Base-by-base conservation (phyloP, 2,329 filamentous ascomycete species). In the Paecilomyces sp. region DNA sequence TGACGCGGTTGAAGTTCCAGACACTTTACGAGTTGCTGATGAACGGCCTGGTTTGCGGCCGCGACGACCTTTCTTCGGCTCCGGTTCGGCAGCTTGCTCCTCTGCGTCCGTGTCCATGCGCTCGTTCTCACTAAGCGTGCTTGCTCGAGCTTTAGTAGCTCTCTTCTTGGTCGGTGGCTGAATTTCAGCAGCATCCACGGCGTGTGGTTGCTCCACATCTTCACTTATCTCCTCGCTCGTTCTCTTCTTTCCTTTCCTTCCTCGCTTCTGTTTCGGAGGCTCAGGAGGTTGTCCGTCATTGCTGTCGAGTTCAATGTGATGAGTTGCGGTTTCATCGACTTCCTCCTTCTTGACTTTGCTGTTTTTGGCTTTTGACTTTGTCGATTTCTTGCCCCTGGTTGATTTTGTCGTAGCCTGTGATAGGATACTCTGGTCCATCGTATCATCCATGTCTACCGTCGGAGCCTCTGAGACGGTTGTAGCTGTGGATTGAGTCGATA, bases 361-460 rank as follows among this genome's bases (percentile, higher is more conserved):
- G 3, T 62, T 62, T 62, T 74, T 76, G 9, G 67, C 59, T 64
- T 75, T 75, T 58, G 69, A 62, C 59, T 73, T 76, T 11, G 72
- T 61, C 22, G 71, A 63, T 58, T 76, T 79, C 41, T 79, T 75
- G 7, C 78, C 70, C 68, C 90, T 89, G 68, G 83, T 86, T 1
- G 80, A 71, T 62, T 82, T 83, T 0, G 74, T 69, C 12, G 79
- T 77, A 3, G 75, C 60, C 33, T 76, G 78, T 4, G 81, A 66
- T 72, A 85, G 68, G 76, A 83, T 65, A 78, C 84, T 83, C 76
- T 84, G 68, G 76, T 86, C 66, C 82, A 90, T 59, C 75, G 77
- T 61, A 77, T 87, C 76, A 30, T 80, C 77, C 24, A 76, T 55
- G 25, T 77, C 77, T 24, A 74, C 67, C 4, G 76, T 71, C 11